Conservation (phyloP, 2,329 filamentous ascomycete genomes). For the Trichoderma arundinaceum region DNA sequence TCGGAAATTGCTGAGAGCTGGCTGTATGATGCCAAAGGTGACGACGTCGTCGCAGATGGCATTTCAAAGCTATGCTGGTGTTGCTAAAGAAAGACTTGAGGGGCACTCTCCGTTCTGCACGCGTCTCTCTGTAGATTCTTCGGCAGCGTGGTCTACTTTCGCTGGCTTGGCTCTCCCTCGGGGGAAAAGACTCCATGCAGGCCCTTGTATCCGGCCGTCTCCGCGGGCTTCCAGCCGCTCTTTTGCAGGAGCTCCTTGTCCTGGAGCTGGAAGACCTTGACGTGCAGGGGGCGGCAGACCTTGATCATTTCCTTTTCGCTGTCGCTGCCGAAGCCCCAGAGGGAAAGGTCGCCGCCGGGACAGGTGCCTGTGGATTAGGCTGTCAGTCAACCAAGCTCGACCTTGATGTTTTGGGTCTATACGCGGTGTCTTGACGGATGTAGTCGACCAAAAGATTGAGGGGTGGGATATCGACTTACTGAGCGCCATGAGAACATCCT, state of each 20-base stretch:
- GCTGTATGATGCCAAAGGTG: too few relatives aligned
- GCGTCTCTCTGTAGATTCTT: neutral
- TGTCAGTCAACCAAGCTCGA: constrained; percentile 1
- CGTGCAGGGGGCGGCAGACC: constrained; percentile 74
- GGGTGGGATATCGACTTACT: too few relatives aligned
- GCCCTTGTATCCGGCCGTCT: constrained; percentile 66
- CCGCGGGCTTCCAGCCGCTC: constrained; percentile 66
- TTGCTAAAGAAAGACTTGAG: neutral
- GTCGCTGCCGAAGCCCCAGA: constrained; percentile 78
- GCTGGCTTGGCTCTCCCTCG: constrained; percentile 35
- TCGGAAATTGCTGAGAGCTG: too few relatives aligned
- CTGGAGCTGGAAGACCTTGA: constrained; percentile 71
- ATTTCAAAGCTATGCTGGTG: neutral
- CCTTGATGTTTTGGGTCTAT: neutral
- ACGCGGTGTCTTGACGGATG: neutral
- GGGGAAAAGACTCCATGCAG: constrained; percentile 60
- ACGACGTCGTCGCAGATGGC: too few relatives aligned
- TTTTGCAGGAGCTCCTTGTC: constrained; percentile 57
- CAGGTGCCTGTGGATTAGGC: constrained; percentile 60
- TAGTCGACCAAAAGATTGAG: too few relatives aligned
- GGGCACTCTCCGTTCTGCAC: neutral
- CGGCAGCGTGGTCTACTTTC: neutral
- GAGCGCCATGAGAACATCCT: constrained; percentile 69
- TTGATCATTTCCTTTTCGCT: constrained; percentile 71
- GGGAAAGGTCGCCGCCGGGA: constrained; percentile 78